These are phyloP conservation scores for Domatiomyces catenatus DNA, from an alignment of 2,329 filamentous ascomycete species.

Conservation along the genomic window DNA sequence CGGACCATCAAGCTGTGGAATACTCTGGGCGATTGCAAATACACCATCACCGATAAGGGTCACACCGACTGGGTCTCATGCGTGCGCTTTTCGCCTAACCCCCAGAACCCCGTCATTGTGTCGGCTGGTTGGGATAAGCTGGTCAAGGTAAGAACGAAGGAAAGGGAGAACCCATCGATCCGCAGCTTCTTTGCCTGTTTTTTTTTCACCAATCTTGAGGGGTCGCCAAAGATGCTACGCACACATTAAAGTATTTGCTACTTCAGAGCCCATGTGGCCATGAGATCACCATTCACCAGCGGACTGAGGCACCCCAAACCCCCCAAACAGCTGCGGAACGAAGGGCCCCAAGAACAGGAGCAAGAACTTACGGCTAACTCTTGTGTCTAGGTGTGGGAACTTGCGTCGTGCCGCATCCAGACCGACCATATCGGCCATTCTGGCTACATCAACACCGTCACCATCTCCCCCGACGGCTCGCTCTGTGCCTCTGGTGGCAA, in stretches of 20 bases:
- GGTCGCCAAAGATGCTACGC: conserved; percentile 69
- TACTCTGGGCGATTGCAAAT: conserved; percentile 99
- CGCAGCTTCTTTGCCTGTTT: too few relatives aligned
- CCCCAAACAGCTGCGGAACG: too few relatives aligned
- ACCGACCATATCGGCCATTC: conserved; percentile 99
- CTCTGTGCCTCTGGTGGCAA: conserved; percentile 98
- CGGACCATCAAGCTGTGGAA: conserved; percentile 99
- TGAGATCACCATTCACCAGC: conserved; percentile 95
- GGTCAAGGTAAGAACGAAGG: conserved; percentile 69
- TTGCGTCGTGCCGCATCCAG: conserved; percentile 97
- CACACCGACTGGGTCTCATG: conserved; percentile 99
- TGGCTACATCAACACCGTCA: conserved; percentile 99
- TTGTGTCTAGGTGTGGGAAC: conserved; percentile 76
- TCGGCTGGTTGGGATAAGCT: conserved; percentile 99
- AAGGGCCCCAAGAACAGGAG: conserved; percentile 4
- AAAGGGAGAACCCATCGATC: conserved; percentile 2
- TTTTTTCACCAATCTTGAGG: conserved; percentile 1
- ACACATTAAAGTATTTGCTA: conserved; percentile 93
- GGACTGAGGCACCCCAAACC: conserved; percentile 47
- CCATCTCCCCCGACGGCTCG: conserved; percentile 97
- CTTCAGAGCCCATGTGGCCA: conserved; percentile 92
- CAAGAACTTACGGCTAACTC: conserved; percentile 18
- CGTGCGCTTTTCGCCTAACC: conserved; percentile 99
- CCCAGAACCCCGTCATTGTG: conserved; percentile 99
- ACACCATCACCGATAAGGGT: conserved; percentile 99